Percentiles rank a stretch among this genome's conserved stretches.
Evolutionary conservation across 768 basidiomycete genomes (phyloP).

Genomic region (Gymnopilus junonius): DNA sequence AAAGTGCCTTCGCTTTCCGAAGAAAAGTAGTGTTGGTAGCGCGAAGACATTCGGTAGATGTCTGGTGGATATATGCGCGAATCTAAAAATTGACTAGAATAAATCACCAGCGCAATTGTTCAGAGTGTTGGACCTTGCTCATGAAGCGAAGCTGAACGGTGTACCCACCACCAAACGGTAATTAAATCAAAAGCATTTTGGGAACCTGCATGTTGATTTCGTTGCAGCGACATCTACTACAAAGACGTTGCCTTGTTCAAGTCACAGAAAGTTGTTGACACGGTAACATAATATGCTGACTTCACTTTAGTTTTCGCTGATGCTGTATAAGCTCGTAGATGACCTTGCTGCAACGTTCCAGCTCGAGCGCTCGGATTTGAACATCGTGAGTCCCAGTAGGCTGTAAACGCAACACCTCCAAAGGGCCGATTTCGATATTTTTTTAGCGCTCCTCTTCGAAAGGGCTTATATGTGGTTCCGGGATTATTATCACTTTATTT

Average conservation of each 20-base stretch:
- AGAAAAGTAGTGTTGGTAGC: constrained; percentile 40
- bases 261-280: constrained; percentile 78
- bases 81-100: constrained; percentile 3
- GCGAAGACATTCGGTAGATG: constrained; percentile 40
- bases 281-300: constrained; percentile 43
- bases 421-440: constrained; percentile 2
- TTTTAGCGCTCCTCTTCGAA: constrained; percentile 87
- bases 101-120: constrained; percentile 66
- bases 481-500: constrained; percentile 59
- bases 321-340: constrained; percentile 72
- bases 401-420: not conserved
- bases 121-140: constrained; percentile 66
- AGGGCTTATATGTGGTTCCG: constrained; percentile 79
- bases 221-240: constrained; percentile 83
- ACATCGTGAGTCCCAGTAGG: constrained; percentile 69
- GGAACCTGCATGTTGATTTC: constrained; percentile 9
- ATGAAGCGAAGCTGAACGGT: constrained; percentile 61
- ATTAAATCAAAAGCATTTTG: not conserved
- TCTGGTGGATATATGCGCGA: constrained; percentile 22
- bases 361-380: constrained; percentile 74
- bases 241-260: constrained; percentile 81
- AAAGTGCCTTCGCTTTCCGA: constrained; percentile 39
- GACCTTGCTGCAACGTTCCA: constrained; percentile 86
- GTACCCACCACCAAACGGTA: constrained; percentile 71
- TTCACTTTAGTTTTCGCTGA: not conserved